Evolutionary conservation across 352 stramenopile genomes (phyloP), one percentile per base, ranked within the genome.

Genomic region (Nothophytophthora sp.): DNA sequence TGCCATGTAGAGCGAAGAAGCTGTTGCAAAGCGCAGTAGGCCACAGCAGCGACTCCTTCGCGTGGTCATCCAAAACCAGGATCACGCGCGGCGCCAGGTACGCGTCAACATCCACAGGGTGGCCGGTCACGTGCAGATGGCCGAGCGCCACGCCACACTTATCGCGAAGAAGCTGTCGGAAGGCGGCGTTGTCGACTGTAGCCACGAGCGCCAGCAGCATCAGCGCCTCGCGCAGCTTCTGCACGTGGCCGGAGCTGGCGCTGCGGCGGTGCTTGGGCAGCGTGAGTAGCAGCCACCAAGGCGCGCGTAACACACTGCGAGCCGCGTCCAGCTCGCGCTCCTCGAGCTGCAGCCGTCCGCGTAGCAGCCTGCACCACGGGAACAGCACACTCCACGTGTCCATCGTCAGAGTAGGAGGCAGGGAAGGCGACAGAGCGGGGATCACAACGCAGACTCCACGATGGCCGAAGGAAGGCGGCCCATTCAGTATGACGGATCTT

Each of bases 51-150:
- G 65, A 69, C 38, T 65, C 57, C 15, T 62, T 63, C 2, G 42
- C 67, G 38, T 68, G 61, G 36, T 75, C 65, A 45, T 75, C 56
- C 30, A 72, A 41, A 45, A 67, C 41, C 35, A 75, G 59, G 35
- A 69, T 60, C 33, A 75, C 53, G 18, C 52, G 56, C 11, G 58
- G 44, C 15, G 22, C 22, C 18, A 60, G 43, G 4, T 15, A 16
- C 29, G 15, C 48, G 24, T 49, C 23, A 19, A 47, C 45, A 6
- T 39, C 35, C 22, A 24, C 53, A 11, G 44, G 20, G 35, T 38
- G 32, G 25, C 25, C 23, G 10, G 50, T 15, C 16, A 13, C 35
- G 13, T 36, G 23, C 11, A 16, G 18, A 23, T 50, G 43, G 32
- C 32, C 3, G 13, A 53, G 29, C 10, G 22, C 32, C 33, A 75